Percentiles rank a stretch among this genome's conserved stretches.
These are phyloP conservation scores for Chytriomyces confervae DNA, from an alignment of 192 early-diverging fungal genomes.

Conservation along the genomic window DNA sequence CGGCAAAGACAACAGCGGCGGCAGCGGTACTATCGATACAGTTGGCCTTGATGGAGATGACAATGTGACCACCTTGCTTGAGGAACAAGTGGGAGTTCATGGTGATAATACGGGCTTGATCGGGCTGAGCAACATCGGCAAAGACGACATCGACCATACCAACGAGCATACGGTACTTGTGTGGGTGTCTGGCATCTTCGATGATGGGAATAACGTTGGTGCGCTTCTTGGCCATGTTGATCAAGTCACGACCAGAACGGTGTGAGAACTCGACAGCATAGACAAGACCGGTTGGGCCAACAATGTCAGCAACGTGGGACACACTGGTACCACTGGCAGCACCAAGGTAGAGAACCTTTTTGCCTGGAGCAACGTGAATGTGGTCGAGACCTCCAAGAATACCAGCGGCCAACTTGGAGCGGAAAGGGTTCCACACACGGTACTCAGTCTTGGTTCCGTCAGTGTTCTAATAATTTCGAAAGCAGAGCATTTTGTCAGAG, in stretches of 20 bases:
- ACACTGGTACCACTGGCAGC: conserved; percentile 94
- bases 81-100: conserved; percentile 98
- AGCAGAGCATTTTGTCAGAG: background rate
- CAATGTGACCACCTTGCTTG: conserved; percentile 96
- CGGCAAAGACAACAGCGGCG: conserved; percentile 94
- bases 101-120: conserved; percentile 99
- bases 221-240: conserved; percentile 99
- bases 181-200: conserved; percentile 98
- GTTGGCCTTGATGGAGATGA: conserved; percentile 99
- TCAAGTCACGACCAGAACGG: conserved; percentile 97
- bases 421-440: conserved; percentile 99
- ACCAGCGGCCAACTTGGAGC: conserved; percentile 98
- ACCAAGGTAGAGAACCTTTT: conserved; percentile 98
- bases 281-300: conserved; percentile 92
- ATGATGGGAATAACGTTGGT: conserved; percentile 99
- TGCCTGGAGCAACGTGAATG: conserved; percentile 91
- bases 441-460: conserved; percentile 98
- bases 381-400: conserved; percentile 95
- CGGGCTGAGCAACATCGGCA: conserved; percentile 99
- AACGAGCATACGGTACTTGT: conserved; percentile 99
- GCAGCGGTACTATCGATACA: conserved; percentile 99
- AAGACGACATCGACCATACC: conserved; percentile 99
- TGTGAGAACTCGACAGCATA: conserved; percentile 99
- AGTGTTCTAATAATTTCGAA: conserved; percentile 51
- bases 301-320: conserved; percentile 96